These are phyloP conservation scores for Albugo candida DNA, from an alignment of 352 stramenopile genomes.

Conservation along the genomic window DNA sequence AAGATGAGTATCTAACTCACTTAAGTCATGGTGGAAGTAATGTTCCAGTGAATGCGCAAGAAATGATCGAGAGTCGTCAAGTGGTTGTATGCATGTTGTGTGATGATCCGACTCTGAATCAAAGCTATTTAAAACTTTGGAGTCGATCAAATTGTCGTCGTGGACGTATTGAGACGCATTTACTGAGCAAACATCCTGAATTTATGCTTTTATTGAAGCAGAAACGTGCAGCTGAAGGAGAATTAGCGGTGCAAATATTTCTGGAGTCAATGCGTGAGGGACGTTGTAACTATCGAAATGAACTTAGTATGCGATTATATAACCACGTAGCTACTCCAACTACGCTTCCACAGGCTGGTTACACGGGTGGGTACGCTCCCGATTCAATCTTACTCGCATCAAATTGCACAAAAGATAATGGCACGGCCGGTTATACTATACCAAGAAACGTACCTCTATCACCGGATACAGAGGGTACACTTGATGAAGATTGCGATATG, in stretches of 20 bases:
- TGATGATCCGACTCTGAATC: constrained; percentile 25
- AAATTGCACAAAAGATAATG: constrained; percentile 17
- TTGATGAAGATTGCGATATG: constrained; percentile 11
- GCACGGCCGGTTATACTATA: constrained; percentile 12
- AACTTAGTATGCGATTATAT: constrained; percentile 44
- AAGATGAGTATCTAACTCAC: constrained; percentile 4
- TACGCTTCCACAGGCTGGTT: background rate
- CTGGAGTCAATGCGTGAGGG: constrained; percentile 55
- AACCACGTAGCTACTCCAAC: constrained; percentile 14
- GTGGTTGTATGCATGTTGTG: constrained; percentile 66
- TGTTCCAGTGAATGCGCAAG: background rate
- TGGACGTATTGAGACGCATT: constrained; percentile 56
- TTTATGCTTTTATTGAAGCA: constrained; percentile 64
- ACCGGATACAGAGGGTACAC: constrained; percentile 2
- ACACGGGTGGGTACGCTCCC: background rate
- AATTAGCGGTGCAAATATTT: constrained; percentile 54
- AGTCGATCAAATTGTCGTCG: constrained; percentile 50
- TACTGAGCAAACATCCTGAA: constrained; percentile 62
- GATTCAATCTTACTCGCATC: constrained; percentile 8
- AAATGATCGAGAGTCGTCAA: constrained; percentile 15
- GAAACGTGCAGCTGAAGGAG: constrained; percentile 50
- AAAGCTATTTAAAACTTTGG: constrained; percentile 48
- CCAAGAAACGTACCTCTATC: background rate
- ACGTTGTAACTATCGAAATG: constrained; percentile 37
- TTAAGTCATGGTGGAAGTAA: background rate